Percentiles rank a stretch among this genome's conserved stretches.
Evolutionary conservation across 441 rosid genomes (phyloP).

Genomic region (Eruca vesicaria): DNA sequence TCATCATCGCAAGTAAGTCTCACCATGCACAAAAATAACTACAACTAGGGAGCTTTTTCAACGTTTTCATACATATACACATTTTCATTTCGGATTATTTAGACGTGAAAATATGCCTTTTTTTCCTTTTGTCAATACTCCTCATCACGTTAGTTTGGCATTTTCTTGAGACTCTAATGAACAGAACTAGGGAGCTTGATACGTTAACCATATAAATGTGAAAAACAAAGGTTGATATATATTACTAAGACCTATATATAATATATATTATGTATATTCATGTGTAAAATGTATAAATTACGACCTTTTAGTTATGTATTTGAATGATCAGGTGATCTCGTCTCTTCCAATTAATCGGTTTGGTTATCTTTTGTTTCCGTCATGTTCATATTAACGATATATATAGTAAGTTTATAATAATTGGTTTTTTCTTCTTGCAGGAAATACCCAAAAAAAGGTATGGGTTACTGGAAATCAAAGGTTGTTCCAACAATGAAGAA

Average conservation of each 20-base stretch:
- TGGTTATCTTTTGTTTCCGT: not conserved
- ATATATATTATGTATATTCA: not conserved
- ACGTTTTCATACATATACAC: not conserved
- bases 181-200: not conserved
- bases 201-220: not conserved
- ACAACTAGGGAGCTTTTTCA: too few species aligned
- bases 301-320: not conserved
- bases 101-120: not conserved
- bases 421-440: not conserved
- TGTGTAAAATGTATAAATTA: not conserved
- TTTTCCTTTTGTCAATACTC: not conserved
- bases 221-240: not conserved
- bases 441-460: not conserved
- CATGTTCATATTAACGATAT: not conserved
- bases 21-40: not conserved
- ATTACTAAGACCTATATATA: not conserved
- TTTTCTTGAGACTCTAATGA: not conserved
- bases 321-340: not conserved
- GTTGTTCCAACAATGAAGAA: constrained; percentile 76
- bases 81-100: not conserved
- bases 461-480: constrained; percentile 82
- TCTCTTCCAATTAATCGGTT: not conserved
- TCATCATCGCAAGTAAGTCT: constrained; percentile 27
- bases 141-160: not conserved
- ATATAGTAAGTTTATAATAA: not conserved